These are phyloP conservation scores for Citrus hindsii DNA, from an alignment of 345 rosid genomes.

Conservation along the genomic window DNA sequence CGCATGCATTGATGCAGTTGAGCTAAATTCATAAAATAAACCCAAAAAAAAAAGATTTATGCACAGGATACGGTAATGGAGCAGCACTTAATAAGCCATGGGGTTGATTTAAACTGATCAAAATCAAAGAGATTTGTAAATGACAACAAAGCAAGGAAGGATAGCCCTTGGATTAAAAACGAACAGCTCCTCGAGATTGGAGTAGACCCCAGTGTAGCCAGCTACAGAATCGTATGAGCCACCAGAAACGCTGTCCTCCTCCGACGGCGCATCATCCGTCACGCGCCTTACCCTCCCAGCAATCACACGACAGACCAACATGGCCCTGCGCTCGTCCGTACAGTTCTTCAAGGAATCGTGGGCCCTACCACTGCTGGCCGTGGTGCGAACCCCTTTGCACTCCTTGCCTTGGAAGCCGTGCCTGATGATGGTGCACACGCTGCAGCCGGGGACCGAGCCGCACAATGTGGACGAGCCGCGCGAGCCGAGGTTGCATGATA, in stretches of 20 bases:
- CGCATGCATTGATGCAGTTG: background rate
- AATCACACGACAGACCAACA: conserved; percentile 96
- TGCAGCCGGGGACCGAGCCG: conserved; percentile 74
- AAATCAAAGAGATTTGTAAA: conserved; percentile 56
- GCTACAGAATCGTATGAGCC: conserved; percentile 81
- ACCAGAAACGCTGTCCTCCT: conserved; percentile 26
- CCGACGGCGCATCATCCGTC: conserved; percentile 35
- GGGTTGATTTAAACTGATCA: background rate
- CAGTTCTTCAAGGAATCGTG: conserved; percentile 59
- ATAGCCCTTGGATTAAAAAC: conserved; percentile 87
- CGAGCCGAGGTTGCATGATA: conserved; percentile 74
- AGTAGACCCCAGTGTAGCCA: conserved; percentile 60
- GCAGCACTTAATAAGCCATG: background rate
- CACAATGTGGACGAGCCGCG: conserved; percentile 80
- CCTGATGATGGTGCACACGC: conserved; percentile 82
- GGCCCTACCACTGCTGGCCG: conserved; percentile 96
- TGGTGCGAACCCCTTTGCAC: conserved; percentile 57
- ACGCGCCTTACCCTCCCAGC: conserved; percentile 75
- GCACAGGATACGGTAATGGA: background rate
- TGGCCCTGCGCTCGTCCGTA: conserved; percentile 69
- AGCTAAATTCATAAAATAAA: background rate
- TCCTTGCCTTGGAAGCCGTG: conserved; percentile 65
- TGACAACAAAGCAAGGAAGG: conserved; percentile 93
- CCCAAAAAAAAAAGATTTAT: background rate
- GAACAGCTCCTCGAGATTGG: conserved; percentile 76